Percentiles rank a stretch among this genome's conserved stretches.
phyloP scores from a whole-genome alignment of 495 filamentous ascomycete genomes.

The Hypoxylon rickii region DNA sequence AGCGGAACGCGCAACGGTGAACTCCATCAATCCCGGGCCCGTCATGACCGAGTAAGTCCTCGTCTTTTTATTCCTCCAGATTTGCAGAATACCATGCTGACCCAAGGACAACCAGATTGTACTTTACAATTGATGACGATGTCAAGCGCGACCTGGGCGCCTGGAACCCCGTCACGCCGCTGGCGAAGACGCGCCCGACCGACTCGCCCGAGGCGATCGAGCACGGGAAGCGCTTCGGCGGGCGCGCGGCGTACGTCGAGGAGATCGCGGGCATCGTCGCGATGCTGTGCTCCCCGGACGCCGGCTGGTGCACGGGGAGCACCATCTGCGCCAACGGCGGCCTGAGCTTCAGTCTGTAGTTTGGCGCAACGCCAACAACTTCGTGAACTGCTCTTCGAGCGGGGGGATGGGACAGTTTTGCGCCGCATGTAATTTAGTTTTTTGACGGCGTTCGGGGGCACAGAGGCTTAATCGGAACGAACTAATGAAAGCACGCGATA shows the following conservation, averaged over 20 bases:
- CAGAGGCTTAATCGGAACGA: too few species aligned
- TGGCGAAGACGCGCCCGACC: slow-evolving; percentile 50
- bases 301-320: slow-evolving; percentile 80
- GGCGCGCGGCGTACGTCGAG: slow-evolving; percentile 70
- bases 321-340: slow-evolving; percentile 89
- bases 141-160: slow-evolving; percentile 39
- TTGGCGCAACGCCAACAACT: too few species aligned
- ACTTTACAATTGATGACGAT: slow-evolving; percentile 21
- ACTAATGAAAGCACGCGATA: too few species aligned
- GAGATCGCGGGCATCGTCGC: slow-evolving; percentile 87
- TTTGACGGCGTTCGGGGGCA: too few species aligned
- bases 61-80: too few species aligned
- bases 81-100: too few species aligned
- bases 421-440: too few species aligned
- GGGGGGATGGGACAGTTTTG: too few species aligned
- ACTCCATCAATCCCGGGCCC: slow-evolving; percentile 86
- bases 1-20: slow-evolving; percentile 77
- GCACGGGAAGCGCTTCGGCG: slow-evolving; percentile 61
- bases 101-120: too few species aligned
- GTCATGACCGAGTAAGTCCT: slow-evolving; percentile 81
- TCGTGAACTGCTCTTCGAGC: too few species aligned
- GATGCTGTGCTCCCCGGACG: slow-evolving; percentile 78
- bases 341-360: slow-evolving; percentile 49
- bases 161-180: slow-evolving; percentile 62
- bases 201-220: slow-evolving; percentile 65